Base-by-base conservation (phyloP, 116 monocot species). In the Dioscorea cayenensis region DNA sequence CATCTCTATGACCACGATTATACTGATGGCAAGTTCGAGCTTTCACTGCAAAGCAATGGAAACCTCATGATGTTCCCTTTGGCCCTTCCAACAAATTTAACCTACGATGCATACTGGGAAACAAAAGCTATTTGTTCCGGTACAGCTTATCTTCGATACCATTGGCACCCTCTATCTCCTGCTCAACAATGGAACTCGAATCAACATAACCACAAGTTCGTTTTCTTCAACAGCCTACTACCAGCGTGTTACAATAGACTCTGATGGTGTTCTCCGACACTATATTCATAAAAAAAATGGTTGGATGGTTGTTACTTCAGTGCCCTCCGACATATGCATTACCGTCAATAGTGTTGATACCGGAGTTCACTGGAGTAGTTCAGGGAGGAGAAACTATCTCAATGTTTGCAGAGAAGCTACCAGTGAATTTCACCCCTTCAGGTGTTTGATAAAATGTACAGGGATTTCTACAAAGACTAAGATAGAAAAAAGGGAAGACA, bases 241-340 rank as follows among this genome's bases (percentile, higher is more conserved):
- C 70, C 74, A 79, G 61, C 20, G 74, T 10, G 69, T 58, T 1
- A 74, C 79, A 19, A 64, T 79, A 4, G 79, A 79, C 48, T 68
- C 64, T 17, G 79, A 79, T 36, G 74, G 79, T 1, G 79, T 70
- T 5, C 65, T 79, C 69, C 23, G 79, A 65, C 73, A 74, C 2
- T 79, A 79, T 63, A 21, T 37, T 3, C 48, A 64, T 20, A 49
- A 9, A 0, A 14, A 14, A 14, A 27, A 20, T 35, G 37, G 20
- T 6, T 79, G 79, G 79, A 35, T 68, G 9, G 32, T 43, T 6
- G 55, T 28, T 14, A 21, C 7, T 12, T 38, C 14, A n/a, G 14
- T 55, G 49, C 74, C 79, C 14, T 17, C 17, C 2, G 36, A 79
- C 51, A 74, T 79, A 17, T 79, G 79, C 69, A 14, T 2, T 16